A percentile compares a stretch with the other conserved stretches of the same genome.
These are phyloP conservation scores for Penicillium sclerotiorum DNA, from an alignment of 2,329 filamentous ascomycete species.

Conservation along the genomic window DNA sequence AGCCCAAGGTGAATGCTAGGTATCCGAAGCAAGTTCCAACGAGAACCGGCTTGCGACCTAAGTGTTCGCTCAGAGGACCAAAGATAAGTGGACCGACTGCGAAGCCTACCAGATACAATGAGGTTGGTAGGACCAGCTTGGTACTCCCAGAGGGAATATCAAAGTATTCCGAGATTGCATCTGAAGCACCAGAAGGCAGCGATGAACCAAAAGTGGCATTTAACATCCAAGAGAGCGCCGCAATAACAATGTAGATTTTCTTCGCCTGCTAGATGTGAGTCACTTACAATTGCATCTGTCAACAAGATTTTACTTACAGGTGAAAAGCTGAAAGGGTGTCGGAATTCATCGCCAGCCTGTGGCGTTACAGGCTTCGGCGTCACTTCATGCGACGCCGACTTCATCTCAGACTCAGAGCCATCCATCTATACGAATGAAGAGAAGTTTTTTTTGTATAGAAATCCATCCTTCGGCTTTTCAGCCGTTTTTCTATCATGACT, in stretches of 20 bases:
- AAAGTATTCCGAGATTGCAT: conserved; percentile 18
- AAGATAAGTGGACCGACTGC: conserved; percentile 36
- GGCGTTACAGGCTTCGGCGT: too few relatives aligned
- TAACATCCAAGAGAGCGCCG: conserved; percentile 19
- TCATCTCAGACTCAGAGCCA: too few relatives aligned
- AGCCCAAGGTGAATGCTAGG: conserved; percentile 41
- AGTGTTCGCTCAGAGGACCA: conserved; percentile 42
- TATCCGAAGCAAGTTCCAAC: conserved; percentile 50
- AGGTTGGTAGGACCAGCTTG: conserved; percentile 32
- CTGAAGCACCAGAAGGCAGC: conserved; percentile 19
- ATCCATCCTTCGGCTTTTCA: too few relatives aligned
- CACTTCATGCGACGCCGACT: too few relatives aligned
- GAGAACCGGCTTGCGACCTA: conserved; percentile 43
- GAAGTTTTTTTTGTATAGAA: too few relatives aligned
- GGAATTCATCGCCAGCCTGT: too few relatives aligned
- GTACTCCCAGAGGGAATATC: conserved; percentile 17
- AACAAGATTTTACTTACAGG: too few relatives aligned
- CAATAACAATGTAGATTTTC: conserved; percentile 14
- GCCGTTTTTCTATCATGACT: too few relatives aligned
- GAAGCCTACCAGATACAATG: conserved; percentile 33
- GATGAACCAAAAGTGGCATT: conserved; percentile 24
- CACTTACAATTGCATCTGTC: too few relatives aligned
- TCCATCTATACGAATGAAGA: too few relatives aligned
- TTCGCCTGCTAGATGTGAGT: too few relatives aligned
- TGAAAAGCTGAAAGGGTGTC: too few relatives aligned